Evolutionary conservation across 2,329 filamentous ascomycete genomes (phyloP), one percentile per base, ranked within the genome.

Genomic region (Penicillium sp.): DNA sequence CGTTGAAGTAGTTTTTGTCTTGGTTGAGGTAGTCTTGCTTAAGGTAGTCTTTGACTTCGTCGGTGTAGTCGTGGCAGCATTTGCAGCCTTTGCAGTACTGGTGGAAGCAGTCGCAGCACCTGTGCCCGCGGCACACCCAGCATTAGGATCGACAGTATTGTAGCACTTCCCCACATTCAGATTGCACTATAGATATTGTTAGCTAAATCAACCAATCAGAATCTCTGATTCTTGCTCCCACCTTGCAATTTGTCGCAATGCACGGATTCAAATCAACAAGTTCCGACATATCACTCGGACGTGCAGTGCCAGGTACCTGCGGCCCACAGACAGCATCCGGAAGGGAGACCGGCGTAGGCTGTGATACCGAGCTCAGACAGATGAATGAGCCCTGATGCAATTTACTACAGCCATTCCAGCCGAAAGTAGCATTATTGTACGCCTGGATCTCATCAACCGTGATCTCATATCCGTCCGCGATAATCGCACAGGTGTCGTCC

Each of bases 321-420:
- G 81, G 81, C 0, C 81, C 81, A 62, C 81, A 81, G 1, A 73
- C 57, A 14, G 75, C 74, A 46, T 75, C 72, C 1, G 63, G 29
- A 3, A 77, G 58, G 2, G 67, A 51, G 1, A 72, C 67, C 2
- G 79, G 79, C 65, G 80, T 72, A 0, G 77, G 76, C 3, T 76
- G 69, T 1, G 53, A 57, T 3, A 78, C 78, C 0, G 59, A 58
- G 54, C 75, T 77, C 0, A 80, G 57, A 54, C 78, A 81, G 5
- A 80, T 75, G 9, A 63, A 66, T 2, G 51, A 33, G 1, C 69
- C 68, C 11, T 60, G 48, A 18, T 57, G 55, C 5, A 81, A 52
- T 6, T 64, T 46, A 1, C 58, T 45, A 58, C 78, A 81, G 6
- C 73, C 75, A 7, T 40, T 60, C 74, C 75, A 80, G n/a, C 67